Evolutionary conservation across 768 basidiomycete genomes (phyloP), one percentile per base, ranked within the genome.

Genomic region (Leccinum broughii): DNA sequence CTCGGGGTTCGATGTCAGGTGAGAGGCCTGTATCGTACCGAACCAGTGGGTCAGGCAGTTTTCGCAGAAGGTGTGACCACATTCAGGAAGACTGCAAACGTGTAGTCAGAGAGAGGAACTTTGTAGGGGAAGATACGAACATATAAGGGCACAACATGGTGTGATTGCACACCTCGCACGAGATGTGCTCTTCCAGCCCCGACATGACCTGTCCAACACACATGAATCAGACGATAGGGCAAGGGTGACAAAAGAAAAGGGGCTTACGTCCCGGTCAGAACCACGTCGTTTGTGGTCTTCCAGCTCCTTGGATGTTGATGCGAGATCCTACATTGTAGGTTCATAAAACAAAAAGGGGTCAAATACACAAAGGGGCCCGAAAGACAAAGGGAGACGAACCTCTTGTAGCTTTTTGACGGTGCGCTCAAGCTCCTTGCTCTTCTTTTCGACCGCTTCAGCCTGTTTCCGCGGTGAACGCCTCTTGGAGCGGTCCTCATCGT

Each of bases 71-170:
- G 83, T 82, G 70, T 92, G 89, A 3, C 89, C 89, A 57, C 89
- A 92, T 44, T 79, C 80, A 6, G 82, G 72, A 22, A 91, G 77
- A 6, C 89, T 90, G 64, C 9, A 37, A 14, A 28, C 22, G 57
- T 35, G 35, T 28, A 32, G 44, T 69, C 41, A 64, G 35, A 20
- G 11, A 2, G 11, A 9, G 6, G 35, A 55, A 9, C 34, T 56
- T 46, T 57, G 63, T 56, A 54, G 1, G 26, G 58, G 13, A 50
- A 34, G 44, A 49, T 20, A 76, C 87, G 46, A 64, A 90, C 89
- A 81, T 78, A 64, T 83, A 87, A 1, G 89, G 89, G 8, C 76
- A 75, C 85, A 86, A 88, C 83, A 90, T 84, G 59, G 79, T 80
- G 46, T 72, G 60, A 0, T 82, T 79, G 68, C 89, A 92, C 46